Evolutionary conservation across 352 stramenopile species (phyloP), one percentile per base, ranked within the genome.

Genomic region (Pythium rishiriense): DNA sequence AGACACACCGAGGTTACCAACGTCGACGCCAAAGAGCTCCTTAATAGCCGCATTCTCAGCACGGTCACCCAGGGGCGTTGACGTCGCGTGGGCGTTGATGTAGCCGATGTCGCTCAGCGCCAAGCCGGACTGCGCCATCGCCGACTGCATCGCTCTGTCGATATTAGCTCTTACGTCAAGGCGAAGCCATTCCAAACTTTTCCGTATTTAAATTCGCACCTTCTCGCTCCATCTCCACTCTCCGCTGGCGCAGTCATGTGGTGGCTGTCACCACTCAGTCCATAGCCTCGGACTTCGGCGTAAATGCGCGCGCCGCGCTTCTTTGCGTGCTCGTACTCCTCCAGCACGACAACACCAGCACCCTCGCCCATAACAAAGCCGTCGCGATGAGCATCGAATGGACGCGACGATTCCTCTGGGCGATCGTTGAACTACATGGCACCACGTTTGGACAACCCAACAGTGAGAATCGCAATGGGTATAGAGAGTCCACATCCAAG

Each of bases 11-110:
- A 94, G 72, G 3, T 77, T 58, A 19, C 72, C 71, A 0, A 78
- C 78, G 45, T 88, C 64, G 2, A 79, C 66, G 7, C 79, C 76
- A 46, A 97, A 94, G 24, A 98, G 66, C 21, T 80, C 76, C 64
- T 96, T 86, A 45, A 99, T 96, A 2, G 94, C 96, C 3, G 77
- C 65, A 47, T 94, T 93, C 69, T 99, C 98, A 12, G 97, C 96
- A 6, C 90, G 87, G 73, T 99, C 98, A 1, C 97, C 97, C 17
- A 98, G 85, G 0, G 96, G 97, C 1, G 98, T 99, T n/a, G 92
- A 98, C 9, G 98, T 99, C 5, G 97, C 97, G 69, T 99, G 98
- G 4, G 97, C 95, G 65, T 99, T 99, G 37, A 99, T 93, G 70
- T 99, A 99, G 28, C 97, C 95, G 24, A 99, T 89, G 47, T 97